Base-by-base conservation (phyloP, 2,329 filamentous ascomycete species). In the Trichophyton equinum region DNA sequence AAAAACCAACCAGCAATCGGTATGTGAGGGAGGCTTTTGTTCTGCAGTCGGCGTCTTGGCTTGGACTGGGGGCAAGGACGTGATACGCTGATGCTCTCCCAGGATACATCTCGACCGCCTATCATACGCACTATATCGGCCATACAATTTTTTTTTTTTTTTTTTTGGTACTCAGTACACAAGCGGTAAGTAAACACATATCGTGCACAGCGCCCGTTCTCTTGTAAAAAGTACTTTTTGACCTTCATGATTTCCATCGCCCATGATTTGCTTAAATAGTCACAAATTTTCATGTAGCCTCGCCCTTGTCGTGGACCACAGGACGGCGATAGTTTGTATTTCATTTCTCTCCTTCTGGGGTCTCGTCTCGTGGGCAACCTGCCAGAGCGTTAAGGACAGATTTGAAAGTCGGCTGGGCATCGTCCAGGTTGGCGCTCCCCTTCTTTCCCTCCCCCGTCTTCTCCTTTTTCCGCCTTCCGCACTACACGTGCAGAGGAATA, bases 1-100 rank as follows among this genome's bases (percentile, higher is more conserved):
- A 55, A 36, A 27, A 36, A 25, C 51, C 51, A 55, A 55, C 51
- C 15, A 55, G 5, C 15, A 55, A 55, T 55, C 6, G 30, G 27
- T 55, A n/a, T 38, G 51, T 15, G 11, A 38, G 27, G 25, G 30
- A 7, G 33, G 51, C n/a, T 55, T 55, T 55, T n/a, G 25, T 38
- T 55, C 51, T 55, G 27, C 51, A 55, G 51, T 36, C 27, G 51
- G 51, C 51, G 51, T 33, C 51, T 55, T 55, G 51, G 51, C 51
- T 11, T 9, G 51, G 27, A 20, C 51, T 8, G 27, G 15, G 15
- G 51, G 15, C 20, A 25, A 51, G 22, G 25, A 7, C 9, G 11
- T 36, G 51, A 55, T 33, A 55, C 51, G 51, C 33, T 36, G 18
- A 33, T 53, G 49, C 22, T 8, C 13, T 11, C 22, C 2, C 30